Evolutionary conservation across 73 alveolate genomes (phyloP), one percentile per base, ranked within the genome.

Genomic region (Paramecium primaurelia): DNA sequence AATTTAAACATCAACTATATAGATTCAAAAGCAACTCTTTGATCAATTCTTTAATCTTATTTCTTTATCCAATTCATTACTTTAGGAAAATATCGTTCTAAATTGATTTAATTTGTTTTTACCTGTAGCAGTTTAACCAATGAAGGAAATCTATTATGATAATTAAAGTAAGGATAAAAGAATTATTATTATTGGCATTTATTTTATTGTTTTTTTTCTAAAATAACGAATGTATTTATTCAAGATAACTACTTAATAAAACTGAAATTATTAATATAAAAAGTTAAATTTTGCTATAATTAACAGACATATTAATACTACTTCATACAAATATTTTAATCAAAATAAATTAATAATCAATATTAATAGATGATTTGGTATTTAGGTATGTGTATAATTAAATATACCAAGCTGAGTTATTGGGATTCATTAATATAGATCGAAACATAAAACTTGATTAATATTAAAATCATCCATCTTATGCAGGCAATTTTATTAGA

Each of bases 361-460:
- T 54, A 18, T 64, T 28, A 34, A 64, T 11, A 34, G 51, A 64
- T 64, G 84, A 64, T 64, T 64, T 64, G 84, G 84, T 64, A 64
- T 64, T 64, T 64, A 51, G 64, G 80, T 59, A 59, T 54, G 64
- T 51, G 14, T 58, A 30, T 9, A 12, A 11, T 64, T 10, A 12
- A 32, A 64, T 73, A 28, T 22, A 36, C 16, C 7, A 59, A 28
- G 93, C 93, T 89, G 94, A 89, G 68, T 45, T 40, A 26, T 71
- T 89, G 40, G 94, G 94, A 26, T 71, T 20, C 25, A 42, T 89
- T n/a, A 71, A 71, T 16, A 47, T 71, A 28, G 94, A 89, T 51
- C 77, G 94, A 47, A 28, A 9, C n/a, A 28, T n/a, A n/a, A 60
- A 37, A 36, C 9, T 71, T 37, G 68, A 68, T 16, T 28, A 89